Evolutionary conservation across 1,139 yeast genomes (phyloP).

Genomic region (Pichia sp.): DNA sequence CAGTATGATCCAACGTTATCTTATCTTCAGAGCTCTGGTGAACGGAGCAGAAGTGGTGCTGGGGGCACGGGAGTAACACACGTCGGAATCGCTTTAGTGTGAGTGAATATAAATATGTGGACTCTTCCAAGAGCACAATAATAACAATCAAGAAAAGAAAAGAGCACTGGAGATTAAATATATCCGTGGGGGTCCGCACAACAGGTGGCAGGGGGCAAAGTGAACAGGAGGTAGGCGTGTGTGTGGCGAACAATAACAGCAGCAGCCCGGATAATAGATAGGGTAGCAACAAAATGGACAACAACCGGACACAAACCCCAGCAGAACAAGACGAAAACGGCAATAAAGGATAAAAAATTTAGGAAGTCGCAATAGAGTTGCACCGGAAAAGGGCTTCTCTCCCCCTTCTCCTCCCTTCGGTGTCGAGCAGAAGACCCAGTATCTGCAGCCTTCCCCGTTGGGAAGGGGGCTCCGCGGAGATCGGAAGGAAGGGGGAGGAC

Average conservation of each 20-base stretch:
- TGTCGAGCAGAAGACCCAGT: too few species aligned
- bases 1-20: not conserved
- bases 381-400: not conserved
- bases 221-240: too few species aligned
- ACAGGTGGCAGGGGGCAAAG: not conserved
- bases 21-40: too few species aligned
- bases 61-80: too few species aligned
- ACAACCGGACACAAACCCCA: not conserved
- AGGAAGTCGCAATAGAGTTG: not conserved
- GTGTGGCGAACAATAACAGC: not conserved
- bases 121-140: not conserved
- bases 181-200: not conserved
- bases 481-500: too few species aligned
- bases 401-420: not conserved
- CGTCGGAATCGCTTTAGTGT: too few species aligned
- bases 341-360: conserved; percentile 4
- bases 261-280: not conserved
- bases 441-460: too few species aligned
- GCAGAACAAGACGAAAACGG: not conserved
- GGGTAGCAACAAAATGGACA: not conserved
- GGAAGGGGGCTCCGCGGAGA: too few species aligned
- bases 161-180: not conserved
- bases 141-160: not conserved
- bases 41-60: too few species aligned
- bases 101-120: too few species aligned